Percentiles rank a stretch among this genome's conserved stretches.
These are phyloP conservation scores for Yamadazyma olivae DNA, from an alignment of 805 yeast genomes.

Conservation along the genomic window DNA sequence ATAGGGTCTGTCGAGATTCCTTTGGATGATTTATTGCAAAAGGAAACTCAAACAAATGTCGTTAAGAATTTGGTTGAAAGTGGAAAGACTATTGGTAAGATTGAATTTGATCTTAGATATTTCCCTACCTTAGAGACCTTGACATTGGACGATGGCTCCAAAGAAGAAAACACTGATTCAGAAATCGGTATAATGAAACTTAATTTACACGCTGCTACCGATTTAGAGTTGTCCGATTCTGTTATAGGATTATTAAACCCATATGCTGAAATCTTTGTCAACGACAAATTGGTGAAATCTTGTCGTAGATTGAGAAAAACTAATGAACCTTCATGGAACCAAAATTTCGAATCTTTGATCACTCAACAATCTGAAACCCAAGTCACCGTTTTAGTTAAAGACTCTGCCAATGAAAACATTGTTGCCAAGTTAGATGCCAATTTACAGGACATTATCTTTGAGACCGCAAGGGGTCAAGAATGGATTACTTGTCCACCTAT, in stretches of 20 bases:
- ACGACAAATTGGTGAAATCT: conserved; percentile 51
- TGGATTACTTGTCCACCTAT: conserved; percentile 49
- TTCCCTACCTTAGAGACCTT: conserved; percentile 46
- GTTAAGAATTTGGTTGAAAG: conserved; percentile 45
- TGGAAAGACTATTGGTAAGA: conserved; percentile 55
- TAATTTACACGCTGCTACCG: conserved; percentile 56
- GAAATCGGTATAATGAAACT: conserved; percentile 74
- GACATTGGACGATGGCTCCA: conserved; percentile 47
- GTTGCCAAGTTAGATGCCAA: conserved; percentile 53
- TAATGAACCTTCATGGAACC: conserved; percentile 74
- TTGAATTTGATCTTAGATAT: conserved; percentile 56
- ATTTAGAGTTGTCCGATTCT: conserved; percentile 52
- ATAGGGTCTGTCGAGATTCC: conserved; percentile 50
- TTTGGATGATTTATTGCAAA: conserved; percentile 58
- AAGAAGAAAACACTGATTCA: conserved; percentile 50
- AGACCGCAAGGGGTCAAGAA: conserved; percentile 47
- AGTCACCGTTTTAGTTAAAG: conserved; percentile 57
- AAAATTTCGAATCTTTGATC: conserved; percentile 57
- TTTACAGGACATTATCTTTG: conserved; percentile 54
- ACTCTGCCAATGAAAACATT: conserved; percentile 51
- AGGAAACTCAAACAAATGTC: conserved; percentile 40
- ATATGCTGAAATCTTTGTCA: conserved; percentile 62
- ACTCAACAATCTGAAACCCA: conserved; percentile 57
- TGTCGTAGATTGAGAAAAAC: conserved; percentile 63
- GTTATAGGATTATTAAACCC: conserved; percentile 56